Base-by-base conservation (phyloP, 345 rosid species). In the Kernera saxatilis region DNA sequence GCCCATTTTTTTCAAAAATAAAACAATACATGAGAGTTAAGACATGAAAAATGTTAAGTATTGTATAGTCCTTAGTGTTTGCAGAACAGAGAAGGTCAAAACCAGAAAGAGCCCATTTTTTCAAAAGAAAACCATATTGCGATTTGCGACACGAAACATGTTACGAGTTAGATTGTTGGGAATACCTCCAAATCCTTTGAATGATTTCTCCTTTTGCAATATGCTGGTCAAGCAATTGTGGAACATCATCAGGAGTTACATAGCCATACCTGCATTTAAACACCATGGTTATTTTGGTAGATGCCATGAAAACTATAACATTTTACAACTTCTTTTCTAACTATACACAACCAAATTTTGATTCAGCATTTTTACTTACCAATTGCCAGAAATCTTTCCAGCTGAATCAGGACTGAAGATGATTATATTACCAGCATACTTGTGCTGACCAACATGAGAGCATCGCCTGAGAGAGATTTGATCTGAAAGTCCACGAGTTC, bases 391-490 rank as follows among this genome's bases (percentile, higher is more conserved):
- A 29, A 76, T 64, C 55, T 79, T 91, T 33, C 98, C 97, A 51
- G 80, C 80, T 1, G 84, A 64, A 76, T 85, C 83, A 19, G 94
- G 88, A 72, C 85, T 67, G 64, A 74, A 93, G 55, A 91, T 75
- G 21, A 93, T 85, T 77, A 93, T 69, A 69, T 93, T 93, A 49
- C 98, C 98, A 52, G 98, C 92, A 83, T 93, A 93, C 65, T 93
- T 93, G 53, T 93, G 98, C 8, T 96, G 97, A 17, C 98, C 98
- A 60, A 91, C 71, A 33, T 93, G 97, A 33, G 98, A 91, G 73
- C 98, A 93, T 1, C 88, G 86, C 54, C 71, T 82, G 12, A 93
- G 86, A 67, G 80, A 85, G 35, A 91, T 85, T 76, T 84, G 82
- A 59, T 82, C 84, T 6, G 77, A 67, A 71, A 93, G 71, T 58